Conservation (phyloP, 1,284 basidiomycete genomes). For the Ganoderma meredithae region DNA sequence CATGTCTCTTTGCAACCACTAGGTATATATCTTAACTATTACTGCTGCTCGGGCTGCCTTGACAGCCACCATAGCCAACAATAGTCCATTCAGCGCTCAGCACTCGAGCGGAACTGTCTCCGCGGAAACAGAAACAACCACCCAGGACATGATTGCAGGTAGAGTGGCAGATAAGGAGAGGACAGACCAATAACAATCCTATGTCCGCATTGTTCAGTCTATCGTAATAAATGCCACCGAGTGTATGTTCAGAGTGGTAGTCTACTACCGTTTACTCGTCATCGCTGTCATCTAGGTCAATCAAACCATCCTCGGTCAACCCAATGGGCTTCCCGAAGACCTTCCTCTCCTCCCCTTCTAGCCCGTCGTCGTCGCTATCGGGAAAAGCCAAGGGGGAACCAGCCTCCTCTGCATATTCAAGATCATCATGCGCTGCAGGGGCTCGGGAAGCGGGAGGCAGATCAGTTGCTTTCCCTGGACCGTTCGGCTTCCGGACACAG, state of each 20-base stretch:
- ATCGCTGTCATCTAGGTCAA: slow-evolving; percentile 43
- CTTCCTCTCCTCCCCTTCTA: slow-evolving; percentile 30
- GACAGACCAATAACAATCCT: neutral
- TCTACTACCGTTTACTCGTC: slow-evolving; percentile 21
- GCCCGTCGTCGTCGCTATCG: slow-evolving; percentile 35
- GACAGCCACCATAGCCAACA: no score
- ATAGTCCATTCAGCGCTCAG: no score
- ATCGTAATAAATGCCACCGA: neutral
- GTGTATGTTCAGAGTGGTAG: neutral
- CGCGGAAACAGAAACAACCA: no score
- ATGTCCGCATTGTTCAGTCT: neutral
- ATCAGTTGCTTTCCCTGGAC: neutral
- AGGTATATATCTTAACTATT: neutral
- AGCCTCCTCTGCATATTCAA: slow-evolving; percentile 22
- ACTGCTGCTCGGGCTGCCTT: neutral
- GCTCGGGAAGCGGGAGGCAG: slow-evolving; percentile 7
- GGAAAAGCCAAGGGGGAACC: slow-evolving; percentile 27
- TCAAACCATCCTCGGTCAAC: slow-evolving; percentile 23
- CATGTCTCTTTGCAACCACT: neutral
- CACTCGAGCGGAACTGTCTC: no score
- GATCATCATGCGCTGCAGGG: slow-evolving; percentile 21
- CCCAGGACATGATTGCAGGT: neutral
- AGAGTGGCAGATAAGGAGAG: neutral
- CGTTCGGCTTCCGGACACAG: slow-evolving; percentile 35
- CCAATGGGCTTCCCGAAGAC: slow-evolving; percentile 33